Evolutionary conservation across 805 yeast genomes (phyloP).

Genomic region (Yamadazyma sp.): DNA sequence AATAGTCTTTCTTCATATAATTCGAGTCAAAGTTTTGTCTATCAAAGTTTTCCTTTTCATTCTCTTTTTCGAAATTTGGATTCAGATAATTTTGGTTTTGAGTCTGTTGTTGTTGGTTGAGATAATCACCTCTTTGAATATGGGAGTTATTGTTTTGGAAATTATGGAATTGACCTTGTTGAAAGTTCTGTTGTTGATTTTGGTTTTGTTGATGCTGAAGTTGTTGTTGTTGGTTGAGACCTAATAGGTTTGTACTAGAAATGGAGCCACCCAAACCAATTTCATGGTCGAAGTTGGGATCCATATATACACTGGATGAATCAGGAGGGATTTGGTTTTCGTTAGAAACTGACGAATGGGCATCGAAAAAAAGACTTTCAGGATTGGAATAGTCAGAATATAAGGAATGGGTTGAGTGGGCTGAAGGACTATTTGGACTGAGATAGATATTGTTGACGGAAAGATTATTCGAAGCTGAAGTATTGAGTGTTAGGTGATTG

Average conservation of each 20-base stretch:
- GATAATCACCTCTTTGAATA: too few relatives aligned
- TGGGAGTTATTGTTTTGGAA: slow-evolving; percentile 1
- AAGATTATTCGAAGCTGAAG: background rate
- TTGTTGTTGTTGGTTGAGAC: slow-evolving; percentile 11
- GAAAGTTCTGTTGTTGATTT: slow-evolving; percentile 9
- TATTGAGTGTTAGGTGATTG: background rate
- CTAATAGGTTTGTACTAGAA: slow-evolving; percentile 33
- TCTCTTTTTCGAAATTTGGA: too few relatives aligned
- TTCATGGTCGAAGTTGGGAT: slow-evolving; percentile 27
- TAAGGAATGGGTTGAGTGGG: slow-evolving; percentile 18
- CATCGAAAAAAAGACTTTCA: slow-evolving; percentile 36
- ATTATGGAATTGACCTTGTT: slow-evolving; percentile 4
- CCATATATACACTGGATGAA: slow-evolving; percentile 8
- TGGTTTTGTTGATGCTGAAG: background rate
- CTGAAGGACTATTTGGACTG: slow-evolving; percentile 13
- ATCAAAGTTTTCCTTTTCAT: too few relatives aligned
- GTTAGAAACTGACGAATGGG: slow-evolving; percentile 19
- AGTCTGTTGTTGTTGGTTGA: too few relatives aligned
- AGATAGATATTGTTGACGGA: slow-evolving; percentile 6
- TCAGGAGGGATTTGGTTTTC: slow-evolving; percentile 3
- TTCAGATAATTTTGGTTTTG: too few relatives aligned
- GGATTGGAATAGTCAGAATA: slow-evolving; percentile 38
- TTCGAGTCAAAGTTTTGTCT: too few relatives aligned
- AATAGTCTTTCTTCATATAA: too few relatives aligned
- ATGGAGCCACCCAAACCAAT: slow-evolving; percentile 39